Conservation (phyloP, 208 protist species). For the Trypanosoma conorhini region DNA sequence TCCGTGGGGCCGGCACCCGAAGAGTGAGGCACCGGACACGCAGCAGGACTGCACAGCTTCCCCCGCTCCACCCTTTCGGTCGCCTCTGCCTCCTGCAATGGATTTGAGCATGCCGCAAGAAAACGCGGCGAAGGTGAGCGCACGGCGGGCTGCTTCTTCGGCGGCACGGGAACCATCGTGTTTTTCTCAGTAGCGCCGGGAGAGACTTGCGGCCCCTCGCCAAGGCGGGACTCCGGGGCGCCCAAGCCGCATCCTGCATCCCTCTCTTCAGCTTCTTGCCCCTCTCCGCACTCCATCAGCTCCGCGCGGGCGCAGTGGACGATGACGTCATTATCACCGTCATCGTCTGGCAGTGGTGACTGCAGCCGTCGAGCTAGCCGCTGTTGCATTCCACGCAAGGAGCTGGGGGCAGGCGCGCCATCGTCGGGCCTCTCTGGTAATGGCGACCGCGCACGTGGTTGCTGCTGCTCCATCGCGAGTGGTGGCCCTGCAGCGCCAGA, state of each 20-base stretch:
- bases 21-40: not conserved
- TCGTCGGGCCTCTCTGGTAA: not conserved
- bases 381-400: not conserved
- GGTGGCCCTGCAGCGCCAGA: not conserved
- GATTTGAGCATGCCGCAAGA: not conserved
- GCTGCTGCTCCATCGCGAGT: not conserved
- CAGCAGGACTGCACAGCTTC: not conserved
- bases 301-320: not conserved
- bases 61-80: not conserved
- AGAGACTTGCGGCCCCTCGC: not conserved
- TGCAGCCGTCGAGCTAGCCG: not conserved
- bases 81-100: not conserved
- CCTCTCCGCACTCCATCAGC: not conserved
- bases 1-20: not conserved
- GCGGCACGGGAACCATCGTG: not conserved
- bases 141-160: not conserved
- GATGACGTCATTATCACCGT: not conserved
- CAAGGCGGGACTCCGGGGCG: not conserved
- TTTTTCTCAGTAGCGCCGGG: not conserved
- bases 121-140: not conserved
- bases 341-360: constrained; percentile 15
- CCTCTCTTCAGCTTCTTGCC: not conserved
- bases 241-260: not conserved
- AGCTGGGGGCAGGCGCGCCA: not conserved
- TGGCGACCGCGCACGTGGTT: constrained; percentile 4